Evolutionary conservation across 2,329 filamentous ascomycete species (phyloP), one percentile per base, ranked within the genome.

Genomic region (Blastomyces parvus): DNA sequence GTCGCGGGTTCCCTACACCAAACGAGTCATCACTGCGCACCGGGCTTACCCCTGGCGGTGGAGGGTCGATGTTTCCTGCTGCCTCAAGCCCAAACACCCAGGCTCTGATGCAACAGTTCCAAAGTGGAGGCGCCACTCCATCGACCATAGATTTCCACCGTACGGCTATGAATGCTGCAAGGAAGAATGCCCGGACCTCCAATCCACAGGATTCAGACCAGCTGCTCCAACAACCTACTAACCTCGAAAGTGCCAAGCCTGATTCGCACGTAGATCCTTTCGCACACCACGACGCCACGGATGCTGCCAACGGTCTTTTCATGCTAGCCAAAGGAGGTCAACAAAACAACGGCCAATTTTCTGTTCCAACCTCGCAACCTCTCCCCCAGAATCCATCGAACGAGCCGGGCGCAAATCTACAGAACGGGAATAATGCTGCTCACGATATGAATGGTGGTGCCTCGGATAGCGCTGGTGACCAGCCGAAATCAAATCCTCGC

Each of bases 1-100:
- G 89, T 67, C 87, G 91, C 69, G 89, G 90, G 62, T 96, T 96
- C 72, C 90, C 91, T 4, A 97, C 94, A 3, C 93, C 93, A 0
- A 97, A 97, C 84, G 94, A 99, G 78, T 97, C 93, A 8, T 95
- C 91, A 2, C 80, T 97, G 61, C 84, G 94, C 65, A 94, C 91
- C 65, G 94, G 94, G 63, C 79, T 97, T 68, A 97, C 94, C 61
- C 94, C 94, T 59, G 94, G 94, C 65, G 93, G 93, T 68, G 91
- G 92, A 74, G 93, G 92, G 70, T 96, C 92, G 70, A 97, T 97
- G 91, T 97, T 97, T 80, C 91, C 93, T 63, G n/a, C 57, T 5
- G 90, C 88, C 62, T 88, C 91, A 2, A 96, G 89, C 74, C 92
- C 91, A 4, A 95, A 90, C 74, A 90, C 90, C 0, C 88, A 91